Percentiles rank a stretch among this genome's conserved stretches.
Evolutionary conservation across 23 red algal genomes (phyloP).

Genomic region (Chondrus crispus): DNA sequence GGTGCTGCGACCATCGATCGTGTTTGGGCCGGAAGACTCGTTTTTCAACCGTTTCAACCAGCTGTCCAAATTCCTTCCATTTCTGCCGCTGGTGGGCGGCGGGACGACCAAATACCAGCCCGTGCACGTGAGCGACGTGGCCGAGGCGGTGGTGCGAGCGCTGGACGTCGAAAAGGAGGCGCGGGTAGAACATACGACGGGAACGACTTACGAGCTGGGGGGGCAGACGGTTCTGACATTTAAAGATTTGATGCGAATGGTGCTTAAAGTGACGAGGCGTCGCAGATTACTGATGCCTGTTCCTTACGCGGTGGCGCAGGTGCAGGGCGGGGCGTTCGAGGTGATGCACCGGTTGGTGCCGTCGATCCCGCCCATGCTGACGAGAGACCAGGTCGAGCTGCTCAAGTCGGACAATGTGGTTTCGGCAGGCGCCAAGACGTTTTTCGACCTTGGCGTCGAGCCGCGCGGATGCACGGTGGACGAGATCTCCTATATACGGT

Average conservation of each 20-base stretch:
- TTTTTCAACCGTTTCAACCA: conserved; percentile 89
- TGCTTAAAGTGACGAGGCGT: conserved; percentile 40
- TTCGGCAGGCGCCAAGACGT: conserved; percentile 13
- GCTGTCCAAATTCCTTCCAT: conserved; percentile 67
- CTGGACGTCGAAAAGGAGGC: neutral
- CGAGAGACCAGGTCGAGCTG: conserved; percentile 82
- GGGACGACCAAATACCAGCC: conserved; percentile 84
- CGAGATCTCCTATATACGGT: conserved; percentile 16
- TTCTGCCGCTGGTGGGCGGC: conserved; percentile 76
- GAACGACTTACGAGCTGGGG: conserved; percentile 68
- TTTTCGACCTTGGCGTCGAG: conserved; percentile 35
- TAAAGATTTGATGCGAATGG: conserved; percentile 67
- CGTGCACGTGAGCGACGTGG: conserved; percentile 87
- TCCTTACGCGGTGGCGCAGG: conserved; percentile 64
- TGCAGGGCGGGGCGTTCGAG: conserved; percentile 65
- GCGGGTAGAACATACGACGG: neutral
- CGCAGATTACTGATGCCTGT: conserved; percentile 68
- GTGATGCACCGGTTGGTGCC: conserved; percentile 50
- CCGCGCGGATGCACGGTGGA: conserved; percentile 20
- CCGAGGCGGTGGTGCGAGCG: conserved; percentile 46
- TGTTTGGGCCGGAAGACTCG: conserved; percentile 86
- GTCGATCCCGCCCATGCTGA: conserved; percentile 69
- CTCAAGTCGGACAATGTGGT: conserved; percentile 80
- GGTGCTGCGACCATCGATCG: conserved; percentile 78
- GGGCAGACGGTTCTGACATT: conserved; percentile 73